Evolutionary conservation across 805 yeast genomes (phyloP).

Genomic region (Tetrapisispora arboricola): DNA sequence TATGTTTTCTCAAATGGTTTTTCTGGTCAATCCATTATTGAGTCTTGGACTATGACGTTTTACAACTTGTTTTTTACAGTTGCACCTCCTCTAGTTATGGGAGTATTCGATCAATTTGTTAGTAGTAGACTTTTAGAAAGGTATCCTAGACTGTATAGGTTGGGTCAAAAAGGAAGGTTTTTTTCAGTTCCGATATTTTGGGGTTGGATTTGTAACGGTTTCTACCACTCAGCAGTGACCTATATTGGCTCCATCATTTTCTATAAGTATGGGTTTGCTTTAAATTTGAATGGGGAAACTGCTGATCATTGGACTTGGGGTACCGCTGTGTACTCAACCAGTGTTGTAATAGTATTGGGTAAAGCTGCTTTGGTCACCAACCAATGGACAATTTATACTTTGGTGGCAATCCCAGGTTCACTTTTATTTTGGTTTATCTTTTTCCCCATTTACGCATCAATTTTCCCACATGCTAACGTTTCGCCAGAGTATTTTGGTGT

Average conservation of each 20-base stretch:
- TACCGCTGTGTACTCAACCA: conserved; percentile 75
- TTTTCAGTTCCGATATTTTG: conserved; percentile 88
- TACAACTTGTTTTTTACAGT: conserved; percentile 93
- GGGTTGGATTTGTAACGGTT: conserved; percentile 96
- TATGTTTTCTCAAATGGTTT: conserved; percentile 84
- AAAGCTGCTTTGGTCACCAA: conserved; percentile 90
- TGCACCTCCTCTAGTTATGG: conserved; percentile 90
- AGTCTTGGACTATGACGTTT: conserved; percentile 95
- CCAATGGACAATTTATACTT: conserved; percentile 89
- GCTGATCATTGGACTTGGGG: conserved; percentile 96
- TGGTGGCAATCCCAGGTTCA: conserved; percentile 93
- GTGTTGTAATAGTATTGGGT: conserved; percentile 81
- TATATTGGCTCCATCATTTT: conserved; percentile 64
- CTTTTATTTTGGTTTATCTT: conserved; percentile 71
- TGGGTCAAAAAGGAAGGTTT: conserved; percentile 83
- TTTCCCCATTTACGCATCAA: conserved; percentile 75
- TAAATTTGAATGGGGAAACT: conserved; percentile 50
- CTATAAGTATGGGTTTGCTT: conserved; percentile 55
- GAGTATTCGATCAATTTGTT: conserved; percentile 94
- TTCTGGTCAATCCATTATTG: conserved; percentile 92
- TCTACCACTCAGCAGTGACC: conserved; percentile 81
- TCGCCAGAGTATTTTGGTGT: conserved; percentile 82
- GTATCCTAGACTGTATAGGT: conserved; percentile 84
- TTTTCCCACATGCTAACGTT: conserved; percentile 76
- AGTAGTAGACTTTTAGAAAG: conserved; percentile 80